Percentiles rank a stretch among this genome's conserved stretches.
phyloP scores from a whole-genome alignment of 306 rosid genomes.

The Begonia masoniana region DNA sequence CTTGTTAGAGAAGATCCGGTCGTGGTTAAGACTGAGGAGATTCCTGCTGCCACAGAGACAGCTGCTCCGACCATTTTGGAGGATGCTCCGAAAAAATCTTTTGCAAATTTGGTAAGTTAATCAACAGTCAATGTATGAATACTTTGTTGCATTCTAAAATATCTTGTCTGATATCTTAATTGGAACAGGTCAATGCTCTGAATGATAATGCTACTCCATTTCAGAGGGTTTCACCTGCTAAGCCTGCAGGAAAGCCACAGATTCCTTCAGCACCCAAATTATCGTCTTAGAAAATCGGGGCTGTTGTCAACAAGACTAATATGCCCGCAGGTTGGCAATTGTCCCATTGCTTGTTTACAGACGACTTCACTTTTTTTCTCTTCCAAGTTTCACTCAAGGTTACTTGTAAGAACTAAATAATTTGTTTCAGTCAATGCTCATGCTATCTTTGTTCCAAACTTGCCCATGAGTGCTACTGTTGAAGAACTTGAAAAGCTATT shows the following conservation, averaged over 20 bases:
- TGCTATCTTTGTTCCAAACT: conserved; percentile 75
- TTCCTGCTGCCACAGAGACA: conserved; percentile 17
- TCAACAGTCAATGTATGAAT: conserved; percentile 1
- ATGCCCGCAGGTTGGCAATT: conserved; percentile 33
- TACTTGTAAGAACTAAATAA: neutral
- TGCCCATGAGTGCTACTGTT: conserved; percentile 71
- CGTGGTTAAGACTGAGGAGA: conserved; percentile 22
- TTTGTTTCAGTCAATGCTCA: conserved; percentile 40
- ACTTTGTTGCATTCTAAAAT: neutral
- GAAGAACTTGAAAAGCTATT: conserved; percentile 56
- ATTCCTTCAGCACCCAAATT: conserved; percentile 19
- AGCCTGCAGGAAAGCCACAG: conserved; percentile 30
- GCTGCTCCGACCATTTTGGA: conserved; percentile 25
- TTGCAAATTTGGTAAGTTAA: conserved; percentile 57
- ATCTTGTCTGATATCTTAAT: neutral
- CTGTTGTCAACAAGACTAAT: conserved; percentile 29
- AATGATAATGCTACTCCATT: conserved; percentile 54
- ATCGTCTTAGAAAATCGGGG: conserved; percentile 19
- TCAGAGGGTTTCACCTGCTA: conserved; percentile 40
- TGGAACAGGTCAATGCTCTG: conserved; percentile 50
- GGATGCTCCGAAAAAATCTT: conserved; percentile 58
- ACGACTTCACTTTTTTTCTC: neutral
- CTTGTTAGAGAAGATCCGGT: conserved; percentile 22
- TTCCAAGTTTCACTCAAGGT: neutral
- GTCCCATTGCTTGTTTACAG: neutral